Percentiles rank a stretch among this genome's conserved stretches.
These are phyloP conservation scores for Skeletonema costatum DNA, from an alignment of 108 stramenopile species.

Conservation along the genomic window DNA sequence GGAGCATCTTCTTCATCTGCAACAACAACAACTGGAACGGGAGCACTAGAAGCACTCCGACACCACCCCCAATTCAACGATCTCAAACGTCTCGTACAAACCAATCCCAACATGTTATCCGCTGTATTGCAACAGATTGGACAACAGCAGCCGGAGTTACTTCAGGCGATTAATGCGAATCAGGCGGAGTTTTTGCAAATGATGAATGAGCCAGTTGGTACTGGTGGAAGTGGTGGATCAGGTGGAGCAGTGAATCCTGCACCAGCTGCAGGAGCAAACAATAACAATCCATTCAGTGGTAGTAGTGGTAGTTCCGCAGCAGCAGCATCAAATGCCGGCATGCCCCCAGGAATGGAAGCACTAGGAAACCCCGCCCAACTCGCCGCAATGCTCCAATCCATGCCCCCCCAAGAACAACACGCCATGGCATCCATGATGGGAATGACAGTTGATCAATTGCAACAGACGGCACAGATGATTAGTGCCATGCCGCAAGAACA, in stretches of 20 bases:
- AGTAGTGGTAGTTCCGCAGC: constrained; percentile 15
- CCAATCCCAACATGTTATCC: constrained; percentile 89
- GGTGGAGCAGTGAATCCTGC: not conserved
- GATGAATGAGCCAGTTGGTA: constrained; percentile 96
- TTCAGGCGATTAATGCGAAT: constrained; percentile 92
- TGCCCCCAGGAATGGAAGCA: constrained; percentile 60
- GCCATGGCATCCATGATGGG: constrained; percentile 94
- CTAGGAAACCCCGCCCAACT: constrained; percentile 87
- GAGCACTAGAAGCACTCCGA: constrained; percentile 81
- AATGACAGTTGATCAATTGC: constrained; percentile 90
- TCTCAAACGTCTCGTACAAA: constrained; percentile 90
- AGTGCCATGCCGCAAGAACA: constrained; percentile 93
- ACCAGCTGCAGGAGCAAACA: constrained; percentile 21
- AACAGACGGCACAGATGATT: constrained; percentile 90
- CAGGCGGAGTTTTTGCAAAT: constrained; percentile 92
- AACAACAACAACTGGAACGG: constrained; percentile 12
- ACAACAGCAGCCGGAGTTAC: constrained; percentile 89
- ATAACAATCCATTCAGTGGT: constrained; percentile 10
- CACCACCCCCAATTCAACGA: constrained; percentile 95
- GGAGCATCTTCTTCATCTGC: constrained; percentile 11
- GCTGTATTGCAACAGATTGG: constrained; percentile 92
- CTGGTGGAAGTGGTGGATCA: not conserved
- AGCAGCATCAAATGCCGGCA: not conserved
- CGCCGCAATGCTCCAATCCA: constrained; percentile 79
- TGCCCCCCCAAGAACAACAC: constrained; percentile 88